Base-by-base conservation (phyloP, 106 monocot genomes). In the Ottelia alismoides region DNA sequence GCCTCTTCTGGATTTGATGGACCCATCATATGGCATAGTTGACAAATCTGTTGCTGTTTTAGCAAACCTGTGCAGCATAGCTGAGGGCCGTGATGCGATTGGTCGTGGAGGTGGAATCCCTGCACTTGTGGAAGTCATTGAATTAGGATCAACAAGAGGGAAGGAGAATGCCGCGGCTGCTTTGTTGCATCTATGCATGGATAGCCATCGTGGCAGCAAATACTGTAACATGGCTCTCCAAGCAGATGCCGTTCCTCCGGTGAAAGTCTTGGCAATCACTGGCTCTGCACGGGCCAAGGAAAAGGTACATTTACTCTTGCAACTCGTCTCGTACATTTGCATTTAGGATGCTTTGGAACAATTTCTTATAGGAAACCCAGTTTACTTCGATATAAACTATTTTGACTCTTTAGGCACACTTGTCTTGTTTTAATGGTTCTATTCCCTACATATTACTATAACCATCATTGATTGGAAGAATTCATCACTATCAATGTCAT, bases 81-180 rank as follows among this genome's bases (percentile, higher is more conserved):
- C 17, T 25, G 45, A 59, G 43, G 59, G 59, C 7, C 23, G 59
- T 24, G 46, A 24, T 45, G 59, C 43, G 27, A 59, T 59, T 45
- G 59, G 59, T 23, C 22, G 18, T 45, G 45, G 46, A 46, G 59
- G 59, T 45, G 59, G 59, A 1, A 59, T 59, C 23, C 44, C 59
- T 11, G 17, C 19, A 24, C 59, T 59, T 22, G 59, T 59, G 59
- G 59, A 59, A 26, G 45, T 28, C 25, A 26, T 59, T 24, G 59
- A 59, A 27, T 46, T 59, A 20, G 59, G 59, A 45, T 45, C 59
- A 27, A 17, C 43, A 3, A 59, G 30, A 59, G 59, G 24, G 25
- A 59, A 59, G 24, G 59, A 59, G 45, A 59, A 27, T 59, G 59
- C 59, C 25, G 46, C 59, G 22, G 43, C 59, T 22, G 59, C 27